Percentiles rank a stretch among this genome's conserved stretches.
These are phyloP conservation scores for Emmonsia crescens DNA, from an alignment of 2,329 filamentous ascomycete species.

Conservation along the genomic window DNA sequence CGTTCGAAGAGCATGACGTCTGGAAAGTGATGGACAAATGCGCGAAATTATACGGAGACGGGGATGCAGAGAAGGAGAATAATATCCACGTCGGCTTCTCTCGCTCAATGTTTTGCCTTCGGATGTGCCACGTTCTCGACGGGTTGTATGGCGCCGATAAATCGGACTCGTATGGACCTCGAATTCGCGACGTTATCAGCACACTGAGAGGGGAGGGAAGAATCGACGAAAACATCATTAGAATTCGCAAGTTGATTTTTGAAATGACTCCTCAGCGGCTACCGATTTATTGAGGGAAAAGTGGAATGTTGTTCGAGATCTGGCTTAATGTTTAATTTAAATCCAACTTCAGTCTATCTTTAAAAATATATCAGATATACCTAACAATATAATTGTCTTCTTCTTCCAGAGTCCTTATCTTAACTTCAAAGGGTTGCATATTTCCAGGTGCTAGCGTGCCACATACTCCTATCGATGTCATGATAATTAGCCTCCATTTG, in stretches of 20 bases:
- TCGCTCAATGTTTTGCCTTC: background rate
- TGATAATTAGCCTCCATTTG: background rate
- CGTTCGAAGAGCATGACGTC: background rate
- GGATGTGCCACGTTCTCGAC: background rate
- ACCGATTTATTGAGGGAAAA: background rate
- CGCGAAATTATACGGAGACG: background rate
- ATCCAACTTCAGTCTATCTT: background rate
- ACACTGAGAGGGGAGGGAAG: background rate
- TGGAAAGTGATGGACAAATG: background rate
- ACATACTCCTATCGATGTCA: background rate
- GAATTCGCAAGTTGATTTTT: background rate
- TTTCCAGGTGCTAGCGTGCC: background rate
- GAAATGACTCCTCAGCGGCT: background rate
- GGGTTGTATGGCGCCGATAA: background rate
- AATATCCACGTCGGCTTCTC: background rate
- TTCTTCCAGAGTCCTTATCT: background rate
- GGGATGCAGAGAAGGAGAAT: background rate
- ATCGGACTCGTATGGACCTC: background rate
- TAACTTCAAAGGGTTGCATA: background rate
- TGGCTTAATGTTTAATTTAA: background rate
- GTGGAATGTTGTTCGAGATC: background rate
- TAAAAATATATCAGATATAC: background rate
- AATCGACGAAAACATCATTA: background rate
- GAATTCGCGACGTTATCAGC: background rate
- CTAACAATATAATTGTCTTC: background rate